phyloP scores from a whole-genome alignment of 768 basidiomycete species.

The Suillus variegatus region DNA sequence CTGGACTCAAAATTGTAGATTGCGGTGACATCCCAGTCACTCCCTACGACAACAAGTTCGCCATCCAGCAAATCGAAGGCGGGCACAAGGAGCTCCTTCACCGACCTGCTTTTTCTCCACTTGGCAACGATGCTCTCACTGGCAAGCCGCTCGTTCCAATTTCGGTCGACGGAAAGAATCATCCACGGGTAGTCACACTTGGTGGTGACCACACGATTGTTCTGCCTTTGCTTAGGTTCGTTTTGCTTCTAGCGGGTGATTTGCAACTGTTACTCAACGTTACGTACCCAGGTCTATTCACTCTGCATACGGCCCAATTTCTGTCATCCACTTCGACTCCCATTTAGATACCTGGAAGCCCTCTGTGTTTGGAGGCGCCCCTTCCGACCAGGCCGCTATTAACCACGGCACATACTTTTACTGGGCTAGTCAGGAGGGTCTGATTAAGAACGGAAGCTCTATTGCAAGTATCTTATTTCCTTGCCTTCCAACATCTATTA shows the following conservation, averaged over 20 bases:
- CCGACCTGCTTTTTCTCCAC: constrained; percentile 57
- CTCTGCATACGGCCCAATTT: constrained; percentile 76
- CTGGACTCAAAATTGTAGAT: constrained; percentile 70
- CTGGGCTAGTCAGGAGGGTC: constrained; percentile 81
- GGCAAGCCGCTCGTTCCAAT: constrained; percentile 59
- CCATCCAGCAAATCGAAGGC: constrained; percentile 73
- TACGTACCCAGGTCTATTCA: constrained; percentile 59
- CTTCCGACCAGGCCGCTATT: constrained; percentile 69
- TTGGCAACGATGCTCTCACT: constrained; percentile 63
- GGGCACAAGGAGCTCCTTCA: constrained; percentile 74
- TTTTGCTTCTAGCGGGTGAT: constrained; percentile 26
- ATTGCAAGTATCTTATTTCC: constrained; percentile 70
- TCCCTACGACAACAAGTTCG: constrained; percentile 73
- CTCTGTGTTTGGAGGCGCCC: constrained; percentile 71
- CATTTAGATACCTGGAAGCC: constrained; percentile 84
- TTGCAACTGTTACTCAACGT: not conserved
- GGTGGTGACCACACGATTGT: constrained; percentile 91
- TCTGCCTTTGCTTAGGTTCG: constrained; percentile 47
- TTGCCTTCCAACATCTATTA: constrained; percentile 15
- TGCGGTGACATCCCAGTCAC: constrained; percentile 81
- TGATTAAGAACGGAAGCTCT: constrained; percentile 75
- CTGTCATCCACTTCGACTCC: constrained; percentile 86
- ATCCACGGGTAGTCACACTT: constrained; percentile 79
- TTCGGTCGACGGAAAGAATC: constrained; percentile 68
- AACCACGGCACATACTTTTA: constrained; percentile 93